Base-by-base conservation (phyloP, 306 rosid genomes). In the Cicer cuneatum region DNA sequence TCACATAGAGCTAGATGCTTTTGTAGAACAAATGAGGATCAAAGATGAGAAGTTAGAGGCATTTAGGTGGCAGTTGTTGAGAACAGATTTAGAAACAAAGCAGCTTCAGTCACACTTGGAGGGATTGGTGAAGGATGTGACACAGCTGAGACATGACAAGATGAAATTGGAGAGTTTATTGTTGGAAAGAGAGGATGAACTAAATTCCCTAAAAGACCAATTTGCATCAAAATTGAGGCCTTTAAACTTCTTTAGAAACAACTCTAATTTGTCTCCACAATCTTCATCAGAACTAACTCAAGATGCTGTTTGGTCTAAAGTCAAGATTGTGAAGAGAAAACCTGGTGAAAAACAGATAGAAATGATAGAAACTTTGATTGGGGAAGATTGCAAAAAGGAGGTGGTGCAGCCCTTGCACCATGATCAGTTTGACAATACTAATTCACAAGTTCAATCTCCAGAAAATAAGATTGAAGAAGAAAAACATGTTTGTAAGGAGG, bases 21-120 rank as follows among this genome's bases (percentile, higher is more conserved):
- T 91, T 83, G 88, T 88, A 8, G 98, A 94, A 73, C 97, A 94
- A 82, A 82, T 94, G 89, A 79, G 86, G 75, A 68, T 88, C 61
- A 91, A 91, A 81, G 98, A 90, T 76, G 97, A 94, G 83, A 94
- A 91, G 72, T 39, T 94, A 74, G 96, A 94, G 80, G 89, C 86
- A 48, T 85, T 87, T 69, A 89, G 85, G 6, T 94, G 98, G 98
- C 89, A 87, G 68, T 76, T 88, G 81, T 74, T 91, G 78, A 90
- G 94, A 86, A 85, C 82, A 80, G 98, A 91, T 52, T 78, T 91
- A 57, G 97, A 94, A 81, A 69, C 89, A 42, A 94, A 94, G 80
- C 90, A 91, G 79, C 83, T 91, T 16, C 91, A 91, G 24, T 84
- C 91, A 12, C 96, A 89, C 66, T 16, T 90, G 65, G 89, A 86